Base-by-base conservation (phyloP, 345 rosid genomes). In the Schrenkiella parvula region DNA sequence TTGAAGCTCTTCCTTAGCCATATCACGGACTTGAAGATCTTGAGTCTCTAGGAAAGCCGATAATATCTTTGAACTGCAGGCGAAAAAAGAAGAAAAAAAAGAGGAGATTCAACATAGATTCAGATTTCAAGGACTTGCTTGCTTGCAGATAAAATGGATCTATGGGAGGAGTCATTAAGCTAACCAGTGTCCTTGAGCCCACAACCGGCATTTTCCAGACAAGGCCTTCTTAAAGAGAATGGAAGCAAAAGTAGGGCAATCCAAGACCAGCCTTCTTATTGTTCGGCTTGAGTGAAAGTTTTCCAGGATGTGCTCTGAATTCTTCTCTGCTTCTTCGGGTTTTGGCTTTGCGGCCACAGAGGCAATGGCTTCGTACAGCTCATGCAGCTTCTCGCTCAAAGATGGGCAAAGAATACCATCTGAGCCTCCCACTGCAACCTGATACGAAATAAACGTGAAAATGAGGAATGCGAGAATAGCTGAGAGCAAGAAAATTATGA, bases 141-240 rank as follows among this genome's bases (percentile, higher is more conserved):
- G 22, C 7, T 54, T 29, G 42, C 14, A 60, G 17, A 65, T 35
- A 42, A 39, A 19, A 21, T 19, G 46, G 15, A 12, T 32, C 4
- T 9, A 11, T 19, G 66, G 59, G 35, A 23, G 64, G 32, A 28
- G 4, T 32, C 23, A 56, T 9, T 37, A 12, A 55, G 62, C 79
- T 79, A 51, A 91, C 99, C 98, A 83, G 89, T 91, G 93, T 76
- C 97, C 98, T 64, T 83, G 82, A 39, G 93, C 90, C 95, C 95
- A 91, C 2, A 29, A 47, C 43, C 72, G 58, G 67, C 86, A 83
- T 19, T 86, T 88, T 74, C 92, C 93, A 74, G 80, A 73, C 83
- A 93, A 78, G 15, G 96, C 95, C 61, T 83, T 84, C 78, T 78
- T 79, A 90, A 88, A 93, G 44, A 93, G 83, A 18, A 80, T 82